phyloP scores from a whole-genome alignment of 805 yeast genomes.

The Candida gorgasii region DNA sequence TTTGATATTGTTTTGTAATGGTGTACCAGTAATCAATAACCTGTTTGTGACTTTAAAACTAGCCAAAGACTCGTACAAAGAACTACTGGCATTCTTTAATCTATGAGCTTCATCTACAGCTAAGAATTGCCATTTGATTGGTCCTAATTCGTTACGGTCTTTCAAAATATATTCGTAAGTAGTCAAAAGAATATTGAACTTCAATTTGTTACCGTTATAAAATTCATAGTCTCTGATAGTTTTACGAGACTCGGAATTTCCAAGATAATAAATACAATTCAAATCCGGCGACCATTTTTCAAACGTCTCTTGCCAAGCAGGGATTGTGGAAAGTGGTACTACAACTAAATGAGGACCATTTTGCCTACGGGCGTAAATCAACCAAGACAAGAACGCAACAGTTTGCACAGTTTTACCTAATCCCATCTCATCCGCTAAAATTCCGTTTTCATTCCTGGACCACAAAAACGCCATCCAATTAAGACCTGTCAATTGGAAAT shows the following conservation, averaged over 20 bases:
- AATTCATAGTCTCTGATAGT: slow-evolving; percentile 85
- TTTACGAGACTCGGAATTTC: slow-evolving; percentile 83
- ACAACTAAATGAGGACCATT: slow-evolving; percentile 97
- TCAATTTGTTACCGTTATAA: slow-evolving; percentile 59
- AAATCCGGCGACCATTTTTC: slow-evolving; percentile 97
- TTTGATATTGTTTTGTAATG: slow-evolving; percentile 91
- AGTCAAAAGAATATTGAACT: slow-evolving; percentile 88
- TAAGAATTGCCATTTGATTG: slow-evolving; percentile 89
- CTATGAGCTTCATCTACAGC: slow-evolving; percentile 99
- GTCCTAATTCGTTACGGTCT: slow-evolving; percentile 78
- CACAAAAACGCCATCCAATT: slow-evolving; percentile 99
- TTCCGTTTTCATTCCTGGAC: slow-evolving; percentile 97
- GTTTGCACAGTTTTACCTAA: slow-evolving; percentile 98
- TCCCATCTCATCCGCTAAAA: slow-evolving; percentile 98
- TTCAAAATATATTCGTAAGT: slow-evolving; percentile 96
- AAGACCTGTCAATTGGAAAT: slow-evolving; percentile 95
- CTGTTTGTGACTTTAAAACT: slow-evolving; percentile 84
- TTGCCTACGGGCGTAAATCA: slow-evolving; percentile 91
- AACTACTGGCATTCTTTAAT: slow-evolving; percentile 89
- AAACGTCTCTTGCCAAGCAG: slow-evolving; percentile 99
- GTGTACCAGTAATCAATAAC: slow-evolving; percentile 94
- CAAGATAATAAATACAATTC: slow-evolving; percentile 89
- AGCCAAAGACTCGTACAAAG: slow-evolving; percentile 83
- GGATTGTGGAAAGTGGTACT: slow-evolving; percentile 93
- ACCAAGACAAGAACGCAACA: slow-evolving; percentile 91